A percentile compares a stretch with the other conserved stretches of the same genome.
phyloP scores from a whole-genome alignment of 345 rosid species.

The Cardamine occulta region DNA sequence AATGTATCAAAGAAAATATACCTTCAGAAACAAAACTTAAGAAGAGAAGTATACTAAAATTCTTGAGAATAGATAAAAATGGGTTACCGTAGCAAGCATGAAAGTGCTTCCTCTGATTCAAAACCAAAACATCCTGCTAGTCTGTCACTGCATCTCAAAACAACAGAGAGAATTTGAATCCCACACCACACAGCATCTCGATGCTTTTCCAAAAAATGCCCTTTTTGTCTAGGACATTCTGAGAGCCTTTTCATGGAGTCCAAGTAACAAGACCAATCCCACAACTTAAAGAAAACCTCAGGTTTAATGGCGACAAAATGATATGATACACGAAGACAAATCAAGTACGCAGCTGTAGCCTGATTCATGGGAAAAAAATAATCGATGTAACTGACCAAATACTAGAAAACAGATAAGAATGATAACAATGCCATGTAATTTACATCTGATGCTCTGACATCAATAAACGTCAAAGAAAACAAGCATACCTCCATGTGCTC shows the following conservation, averaged over 20 bases:
- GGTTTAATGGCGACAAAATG: conserved; percentile 65
- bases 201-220: conserved; percentile 41
- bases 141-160: conserved; percentile 60
- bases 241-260: conserved; percentile 53
- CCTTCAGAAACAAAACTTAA: conserved; percentile 26
- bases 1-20: conserved; percentile 39
- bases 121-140: conserved; percentile 52
- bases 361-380: conserved; percentile 36
- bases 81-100: conserved; percentile 76
- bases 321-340: conserved; percentile 62
- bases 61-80: conserved; percentile 23
- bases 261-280: conserved; percentile 95
- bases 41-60: neutral
- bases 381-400: conserved; percentile 3
- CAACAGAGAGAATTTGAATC: conserved; percentile 55
- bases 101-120: conserved; percentile 58
- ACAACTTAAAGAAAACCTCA: conserved; percentile 64
- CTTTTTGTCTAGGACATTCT: conserved; percentile 29
- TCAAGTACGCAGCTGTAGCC: conserved; percentile 53
- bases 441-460: conserved; percentile 1
- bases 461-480: conserved; percentile 18
- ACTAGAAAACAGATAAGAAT: neutral
- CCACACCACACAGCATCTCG: conserved; percentile 61
- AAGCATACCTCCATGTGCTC: conserved; percentile 55
- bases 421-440: neutral